phyloP scores from a whole-genome alignment of 495 filamentous ascomycete genomes.

The Lineolata rhizophorae region DNA sequence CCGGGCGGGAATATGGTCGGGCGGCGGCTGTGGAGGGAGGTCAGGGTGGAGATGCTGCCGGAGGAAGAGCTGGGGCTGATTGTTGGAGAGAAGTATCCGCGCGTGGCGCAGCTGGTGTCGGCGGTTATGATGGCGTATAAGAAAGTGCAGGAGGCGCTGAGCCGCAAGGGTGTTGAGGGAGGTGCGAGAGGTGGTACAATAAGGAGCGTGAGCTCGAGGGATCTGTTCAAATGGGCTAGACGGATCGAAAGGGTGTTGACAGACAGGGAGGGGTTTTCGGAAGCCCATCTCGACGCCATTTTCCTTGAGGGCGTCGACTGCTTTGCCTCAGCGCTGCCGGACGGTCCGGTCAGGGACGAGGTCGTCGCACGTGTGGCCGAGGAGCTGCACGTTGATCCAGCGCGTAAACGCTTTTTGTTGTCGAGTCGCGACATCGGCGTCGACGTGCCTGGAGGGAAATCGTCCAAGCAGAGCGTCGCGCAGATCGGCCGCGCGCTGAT shows the following conservation, averaged over 20 bases:
- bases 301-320: slow-evolving; percentile 81
- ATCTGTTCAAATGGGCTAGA: slow-evolving; percentile 76
- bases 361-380: slow-evolving; percentile 52
- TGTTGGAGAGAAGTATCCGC: slow-evolving; percentile 40
- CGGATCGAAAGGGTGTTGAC: slow-evolving; percentile 39
- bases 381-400: slow-evolving; percentile 63
- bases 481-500: slow-evolving; percentile 8
- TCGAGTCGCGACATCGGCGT: slow-evolving; percentile 9
- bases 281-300: slow-evolving; percentile 63
- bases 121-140: slow-evolving; percentile 58
- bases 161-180: slow-evolving; percentile 6
- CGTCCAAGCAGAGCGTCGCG: no score
- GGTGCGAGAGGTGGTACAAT: slow-evolving; percentile 25
- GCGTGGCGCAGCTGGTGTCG: slow-evolving; percentile 43
- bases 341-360: slow-evolving; percentile 31
- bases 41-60: slow-evolving; percentile 41
- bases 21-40: slow-evolving; percentile 56
- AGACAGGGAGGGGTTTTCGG: slow-evolving; percentile 37
- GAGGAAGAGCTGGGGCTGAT: slow-evolving; percentile 57
- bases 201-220: slow-evolving; percentile 46
- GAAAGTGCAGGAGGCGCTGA: slow-evolving; percentile 33
- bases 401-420: slow-evolving; percentile 31
- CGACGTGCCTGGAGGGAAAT: no score
- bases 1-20: slow-evolving; percentile 43
- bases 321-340: slow-evolving; percentile 61